These are phyloP conservation scores for Plantago major DNA, from an alignment of 257 asterid genomes.

Conservation along the genomic window DNA sequence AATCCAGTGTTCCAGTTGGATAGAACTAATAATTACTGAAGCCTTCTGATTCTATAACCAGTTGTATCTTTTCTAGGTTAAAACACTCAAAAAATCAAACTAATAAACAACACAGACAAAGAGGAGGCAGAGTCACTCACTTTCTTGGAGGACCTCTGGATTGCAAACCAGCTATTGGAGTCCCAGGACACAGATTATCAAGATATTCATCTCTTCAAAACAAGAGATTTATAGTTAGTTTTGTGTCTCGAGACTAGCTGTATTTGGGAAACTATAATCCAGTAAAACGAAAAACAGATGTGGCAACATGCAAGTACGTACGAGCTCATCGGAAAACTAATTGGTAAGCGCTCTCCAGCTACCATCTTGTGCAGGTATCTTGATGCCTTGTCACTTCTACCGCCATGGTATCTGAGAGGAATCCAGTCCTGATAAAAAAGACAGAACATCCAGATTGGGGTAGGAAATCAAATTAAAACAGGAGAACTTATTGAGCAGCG, in stretches of 20 bases:
- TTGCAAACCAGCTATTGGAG: conserved; percentile 31
- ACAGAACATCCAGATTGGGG: no score
- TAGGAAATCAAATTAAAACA: no score
- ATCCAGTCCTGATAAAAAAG: conserved; percentile 56
- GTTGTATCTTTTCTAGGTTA: no score
- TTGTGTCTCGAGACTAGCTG: conserved; percentile 10
- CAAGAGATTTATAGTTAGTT: conserved; percentile 3
- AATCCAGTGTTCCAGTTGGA: no score
- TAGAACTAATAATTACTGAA: no score
- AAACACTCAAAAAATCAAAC: not conserved
- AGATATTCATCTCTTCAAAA: conserved; percentile 67
- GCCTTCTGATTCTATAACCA: no score
- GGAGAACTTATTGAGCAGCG: no score
- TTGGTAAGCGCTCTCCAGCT: conserved; percentile 37
- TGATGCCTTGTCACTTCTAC: conserved; percentile 50
- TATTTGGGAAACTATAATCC: conserved; percentile 8
- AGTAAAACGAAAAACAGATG: conserved; percentile 4
- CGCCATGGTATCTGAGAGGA: conserved; percentile 59
- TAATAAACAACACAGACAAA: not conserved
- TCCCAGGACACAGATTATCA: conserved; percentile 57
- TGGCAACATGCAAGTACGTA: conserved; percentile 29
- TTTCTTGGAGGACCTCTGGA: conserved; percentile 49
- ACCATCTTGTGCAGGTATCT: conserved; percentile 46
- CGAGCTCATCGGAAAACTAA: conserved; percentile 72
- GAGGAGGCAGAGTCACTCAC: conserved; percentile 28